A percentile compares a stretch with the other conserved stretches of the same genome.
These are phyloP conservation scores for Nymphaea thermarum DNA, from an alignment of 164 flowering plant species.

Conservation along the genomic window DNA sequence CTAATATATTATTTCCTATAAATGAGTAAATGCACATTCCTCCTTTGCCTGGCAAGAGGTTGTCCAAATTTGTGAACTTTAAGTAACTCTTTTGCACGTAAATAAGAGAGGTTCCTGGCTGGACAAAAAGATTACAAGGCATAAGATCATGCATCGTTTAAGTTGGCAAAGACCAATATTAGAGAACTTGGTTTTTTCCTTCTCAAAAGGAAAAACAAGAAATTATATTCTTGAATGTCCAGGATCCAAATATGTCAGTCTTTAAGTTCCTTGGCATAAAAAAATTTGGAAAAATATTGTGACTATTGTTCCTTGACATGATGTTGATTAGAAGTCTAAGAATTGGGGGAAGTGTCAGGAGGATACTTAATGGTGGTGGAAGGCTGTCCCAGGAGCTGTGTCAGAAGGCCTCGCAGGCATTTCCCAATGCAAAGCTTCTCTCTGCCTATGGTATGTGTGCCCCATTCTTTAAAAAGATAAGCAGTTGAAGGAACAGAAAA, in stretches of 20 bases:
- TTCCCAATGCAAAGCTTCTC: conserved; percentile 61
- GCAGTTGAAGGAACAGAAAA: too few species aligned
- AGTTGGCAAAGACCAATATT: background rate
- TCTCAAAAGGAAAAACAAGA: background rate
- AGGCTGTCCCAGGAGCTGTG: conserved; percentile 41
- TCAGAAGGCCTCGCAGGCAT: conserved; percentile 29
- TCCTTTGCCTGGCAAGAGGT: too few species aligned
- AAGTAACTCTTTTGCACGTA: too few species aligned
- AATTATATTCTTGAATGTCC: background rate
- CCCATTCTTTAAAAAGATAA: background rate
- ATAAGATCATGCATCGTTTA: background rate
- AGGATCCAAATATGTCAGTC: background rate
- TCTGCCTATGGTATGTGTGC: conserved; percentile 74
- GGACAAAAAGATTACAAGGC: too few species aligned
- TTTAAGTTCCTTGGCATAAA: background rate
- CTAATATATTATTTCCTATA: too few species aligned
- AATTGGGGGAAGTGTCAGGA: conserved; percentile 34
- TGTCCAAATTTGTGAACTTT: too few species aligned
- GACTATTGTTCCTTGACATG: background rate
- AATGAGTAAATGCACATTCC: too few species aligned
- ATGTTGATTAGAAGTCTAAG: conserved; percentile 11
- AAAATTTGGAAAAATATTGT: background rate
- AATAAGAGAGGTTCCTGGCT: too few species aligned
- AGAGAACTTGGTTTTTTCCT: background rate
- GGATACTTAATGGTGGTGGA: conserved; percentile 90